Percentiles rank a stretch among this genome's conserved stretches.
phyloP scores from a whole-genome alignment of 1,284 basidiomycete genomes.

The Entoloma clypeatum region DNA sequence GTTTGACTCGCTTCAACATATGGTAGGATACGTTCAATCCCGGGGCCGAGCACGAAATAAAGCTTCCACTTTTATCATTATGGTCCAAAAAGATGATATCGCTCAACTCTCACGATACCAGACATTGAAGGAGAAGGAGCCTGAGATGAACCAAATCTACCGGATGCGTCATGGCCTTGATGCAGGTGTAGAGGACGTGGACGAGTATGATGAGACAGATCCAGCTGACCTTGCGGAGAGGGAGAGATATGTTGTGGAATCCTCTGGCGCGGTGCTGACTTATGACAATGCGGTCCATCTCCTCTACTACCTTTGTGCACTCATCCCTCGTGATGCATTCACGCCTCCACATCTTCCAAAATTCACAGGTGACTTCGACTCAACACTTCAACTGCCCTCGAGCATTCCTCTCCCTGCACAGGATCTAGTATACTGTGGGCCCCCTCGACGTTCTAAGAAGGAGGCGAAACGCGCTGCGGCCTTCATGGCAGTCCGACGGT shows the following conservation, averaged over 20 bases:
- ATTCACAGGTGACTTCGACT: slow-evolving; percentile 57
- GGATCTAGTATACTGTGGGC: slow-evolving; percentile 55
- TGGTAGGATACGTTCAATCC: slow-evolving; percentile 82
- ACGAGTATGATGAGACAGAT: slow-evolving; percentile 41
- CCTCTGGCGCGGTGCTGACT: slow-evolving; percentile 72
- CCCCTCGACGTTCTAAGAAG: slow-evolving; percentile 58
- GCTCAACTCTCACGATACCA: slow-evolving; percentile 55
- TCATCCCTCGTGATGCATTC: slow-evolving; percentile 70
- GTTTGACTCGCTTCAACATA: slow-evolving; percentile 72
- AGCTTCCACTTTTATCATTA: slow-evolving; percentile 72
- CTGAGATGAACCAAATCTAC: slow-evolving; percentile 58
- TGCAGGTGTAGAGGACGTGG: slow-evolving; percentile 42
- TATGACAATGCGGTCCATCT: slow-evolving; percentile 70
- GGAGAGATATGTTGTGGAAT: slow-evolving; percentile 66
- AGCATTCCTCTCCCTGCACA: slow-evolving; percentile 58
- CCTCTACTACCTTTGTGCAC: slow-evolving; percentile 67
- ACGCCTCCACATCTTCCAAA: slow-evolving; percentile 56
- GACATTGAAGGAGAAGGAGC: slow-evolving; percentile 56
- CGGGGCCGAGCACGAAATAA: slow-evolving; percentile 77
- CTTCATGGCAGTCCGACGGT: slow-evolving; percentile 65
- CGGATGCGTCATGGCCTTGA: slow-evolving; percentile 40
- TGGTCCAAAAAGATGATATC: slow-evolving; percentile 63
- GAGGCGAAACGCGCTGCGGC: slow-evolving; percentile 80
- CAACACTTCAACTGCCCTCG: slow-evolving; percentile 60
- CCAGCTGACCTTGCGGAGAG: slow-evolving; percentile 56